Evolutionary conservation across 2,329 filamentous ascomycete genomes (phyloP).

Genomic region (Talaromyces sp.): DNA sequence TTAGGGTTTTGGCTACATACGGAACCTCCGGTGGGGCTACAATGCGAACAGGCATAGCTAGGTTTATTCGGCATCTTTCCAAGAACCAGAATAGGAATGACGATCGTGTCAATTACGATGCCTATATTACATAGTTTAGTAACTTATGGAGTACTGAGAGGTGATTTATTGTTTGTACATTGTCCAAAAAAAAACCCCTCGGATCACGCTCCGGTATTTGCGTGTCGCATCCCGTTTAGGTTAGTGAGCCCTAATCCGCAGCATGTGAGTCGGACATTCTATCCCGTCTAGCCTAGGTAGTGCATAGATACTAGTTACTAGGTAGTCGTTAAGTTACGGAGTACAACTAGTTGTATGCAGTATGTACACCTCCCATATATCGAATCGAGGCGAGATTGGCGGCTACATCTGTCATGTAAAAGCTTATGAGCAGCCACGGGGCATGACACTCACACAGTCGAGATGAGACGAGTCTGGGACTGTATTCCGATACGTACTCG

Average conservation of each 20-base stretch:
- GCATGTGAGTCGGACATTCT: not conserved
- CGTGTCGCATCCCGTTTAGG: not conserved
- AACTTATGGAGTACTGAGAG: not conserved
- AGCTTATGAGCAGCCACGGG: conserved; percentile 5
- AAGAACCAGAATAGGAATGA: not conserved
- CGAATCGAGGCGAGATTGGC: conserved; percentile 2
- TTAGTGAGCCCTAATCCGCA: conserved; percentile 5
- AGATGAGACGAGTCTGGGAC: not conserved
- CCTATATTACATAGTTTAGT: not conserved
- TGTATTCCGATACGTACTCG: not conserved
- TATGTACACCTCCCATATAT: not conserved
- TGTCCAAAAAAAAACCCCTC: not conserved
- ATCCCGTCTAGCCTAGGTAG: not conserved
- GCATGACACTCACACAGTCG: not conserved
- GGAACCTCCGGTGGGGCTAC: not conserved
- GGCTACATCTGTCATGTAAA: conserved; percentile 1
- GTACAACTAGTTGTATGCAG: not conserved
- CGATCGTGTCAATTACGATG: not conserved
- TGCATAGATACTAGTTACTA: not conserved
- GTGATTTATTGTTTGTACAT: not conserved
- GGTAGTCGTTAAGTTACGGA: not conserved
- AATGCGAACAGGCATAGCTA: not conserved
- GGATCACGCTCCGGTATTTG: not conserved
- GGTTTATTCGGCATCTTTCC: not conserved
- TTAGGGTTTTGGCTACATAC: not conserved